These are phyloP conservation scores for Ophiocordyceps camponoti-floridani DNA, from an alignment of 2,329 filamentous ascomycete species.

Conservation along the genomic window DNA sequence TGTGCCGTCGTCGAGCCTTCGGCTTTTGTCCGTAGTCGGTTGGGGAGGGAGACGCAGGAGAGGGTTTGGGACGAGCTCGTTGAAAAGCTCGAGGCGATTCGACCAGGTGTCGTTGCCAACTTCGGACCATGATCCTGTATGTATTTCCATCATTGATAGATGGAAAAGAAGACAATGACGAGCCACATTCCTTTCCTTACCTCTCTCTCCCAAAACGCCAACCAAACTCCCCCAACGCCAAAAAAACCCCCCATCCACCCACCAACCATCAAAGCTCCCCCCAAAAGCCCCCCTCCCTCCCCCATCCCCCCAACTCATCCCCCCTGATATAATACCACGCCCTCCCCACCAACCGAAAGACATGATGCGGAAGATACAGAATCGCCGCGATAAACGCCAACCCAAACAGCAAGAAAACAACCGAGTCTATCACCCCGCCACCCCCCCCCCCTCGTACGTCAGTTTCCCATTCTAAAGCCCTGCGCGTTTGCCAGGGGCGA, in stretches of 20 bases:
- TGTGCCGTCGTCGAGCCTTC: constrained; percentile 11
- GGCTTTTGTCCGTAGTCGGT: constrained; percentile 18
- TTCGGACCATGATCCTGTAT: background rate
- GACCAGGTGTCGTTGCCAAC: constrained; percentile 12
- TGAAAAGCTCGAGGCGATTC: constrained; percentile 20
- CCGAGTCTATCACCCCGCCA: no score
- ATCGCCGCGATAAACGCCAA: constrained; percentile 74
- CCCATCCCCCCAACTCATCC: no score
- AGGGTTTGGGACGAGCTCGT: constrained; percentile 25
- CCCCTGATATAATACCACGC: constrained; percentile 92
- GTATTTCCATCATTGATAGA: no score
- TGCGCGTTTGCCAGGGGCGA: constrained; percentile 36
- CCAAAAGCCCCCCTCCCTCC: no score
- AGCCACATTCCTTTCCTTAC: no score
- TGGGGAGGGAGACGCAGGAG: constrained; percentile 17
- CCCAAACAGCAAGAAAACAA: constrained; percentile 77
- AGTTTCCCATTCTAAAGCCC: no score
- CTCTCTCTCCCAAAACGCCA: no score
- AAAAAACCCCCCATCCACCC: no score
- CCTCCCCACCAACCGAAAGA: constrained; percentile 64
- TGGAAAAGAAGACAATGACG: no score
- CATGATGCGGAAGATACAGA: constrained; percentile 86
- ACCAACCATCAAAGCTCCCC: no score
- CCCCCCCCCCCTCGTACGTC: no score
- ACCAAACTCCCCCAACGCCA: no score